Evolutionary conservation across 139 green algal genomes (phyloP), one percentile per base, ranked within the genome.

Genomic region (Pleodorina starrii): DNA sequence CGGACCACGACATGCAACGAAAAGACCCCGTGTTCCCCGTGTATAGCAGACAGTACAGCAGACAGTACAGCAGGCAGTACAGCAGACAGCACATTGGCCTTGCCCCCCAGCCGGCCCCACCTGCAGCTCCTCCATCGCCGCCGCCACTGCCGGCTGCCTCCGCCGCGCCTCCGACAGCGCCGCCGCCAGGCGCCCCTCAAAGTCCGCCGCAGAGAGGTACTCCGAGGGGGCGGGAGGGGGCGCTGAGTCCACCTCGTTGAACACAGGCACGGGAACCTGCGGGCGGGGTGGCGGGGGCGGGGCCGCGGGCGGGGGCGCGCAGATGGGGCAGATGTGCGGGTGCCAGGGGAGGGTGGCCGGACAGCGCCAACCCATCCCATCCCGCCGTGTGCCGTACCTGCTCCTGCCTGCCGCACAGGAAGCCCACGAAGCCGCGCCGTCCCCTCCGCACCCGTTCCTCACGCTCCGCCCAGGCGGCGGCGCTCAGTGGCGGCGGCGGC

Each of bases 201-300:
- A 60, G n/a, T 40, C 40, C 40, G 14, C 29, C 57, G 5, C 4
- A 25, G 23, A 36, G 11, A 66, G 7, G 81, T 87, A 87, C 9
- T 46, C 43, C 27, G 77, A 87, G 40, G 27, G 23, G 14, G 81
- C 60, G 14, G n/a, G 81, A 12, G n/a, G 81, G 42, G 1, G 43
- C 5, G 42, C 44, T 43, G 5, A 10, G 81, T 87, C 81, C 51
- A 77, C 60, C 11, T 75, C 63, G 60, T 87, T 87, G 81, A 78
- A 87, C 14, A 35, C 40, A 4, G 36, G 69, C 80, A 86, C 54
- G 2, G 80, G 80, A 12, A 76, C 42, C 80, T 86, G 59, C 11
- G 44, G 27, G 59, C 2, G 44, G 46, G 29, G 46, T 29, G 12
- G 25, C 23, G 40, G 23, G 42, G 35, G 43, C 9, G 46, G 42